Percentiles rank a stretch among this genome's conserved stretches.
Conservation (phyloP, 208 protist species). For the Wallacemonas sp. region DNA sequence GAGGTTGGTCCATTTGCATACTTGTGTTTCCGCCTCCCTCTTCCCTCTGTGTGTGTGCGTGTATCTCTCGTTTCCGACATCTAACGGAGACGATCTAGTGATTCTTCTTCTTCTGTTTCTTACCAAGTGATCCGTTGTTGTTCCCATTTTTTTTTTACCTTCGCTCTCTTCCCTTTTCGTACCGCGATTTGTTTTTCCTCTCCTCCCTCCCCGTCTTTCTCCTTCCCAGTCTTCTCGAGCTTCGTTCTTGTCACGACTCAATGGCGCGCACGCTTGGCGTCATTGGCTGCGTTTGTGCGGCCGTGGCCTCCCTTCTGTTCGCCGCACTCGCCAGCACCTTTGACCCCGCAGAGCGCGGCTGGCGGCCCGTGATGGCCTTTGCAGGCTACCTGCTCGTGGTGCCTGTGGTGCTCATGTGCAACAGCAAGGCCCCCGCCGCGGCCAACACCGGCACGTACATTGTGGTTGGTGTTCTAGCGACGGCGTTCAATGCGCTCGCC, state of each 20-base stretch:
- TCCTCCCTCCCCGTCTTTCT: too few species aligned
- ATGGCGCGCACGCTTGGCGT: background rate
- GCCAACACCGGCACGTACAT: background rate
- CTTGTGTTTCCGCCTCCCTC: too few species aligned
- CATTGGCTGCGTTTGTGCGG: background rate
- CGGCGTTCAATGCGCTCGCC: background rate
- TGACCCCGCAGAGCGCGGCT: background rate
- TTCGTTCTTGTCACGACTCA: too few species aligned
- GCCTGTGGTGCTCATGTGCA: background rate
- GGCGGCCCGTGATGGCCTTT: slow-evolving; percentile 8
- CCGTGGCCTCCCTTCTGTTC: slow-evolving; percentile 10
- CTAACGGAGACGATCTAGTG: too few species aligned
- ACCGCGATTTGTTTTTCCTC: too few species aligned
- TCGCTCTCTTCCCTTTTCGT: too few species aligned
- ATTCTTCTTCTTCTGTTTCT: too few species aligned
- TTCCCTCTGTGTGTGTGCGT: slow-evolving; percentile 14
- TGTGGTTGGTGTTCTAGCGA: background rate
- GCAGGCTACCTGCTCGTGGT: slow-evolving; percentile 5
- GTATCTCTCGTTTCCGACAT: background rate
- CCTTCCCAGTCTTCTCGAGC: too few species aligned
- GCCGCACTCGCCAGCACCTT: background rate
- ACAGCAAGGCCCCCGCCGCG: background rate
- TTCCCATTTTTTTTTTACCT: too few species aligned
- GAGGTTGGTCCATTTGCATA: too few species aligned
- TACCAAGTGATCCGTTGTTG: too few species aligned